A percentile compares a stretch with the other conserved stretches of the same genome.
Conservation (phyloP, 192 early-diverging fungal species). For the Coemansia sp. region DNA sequence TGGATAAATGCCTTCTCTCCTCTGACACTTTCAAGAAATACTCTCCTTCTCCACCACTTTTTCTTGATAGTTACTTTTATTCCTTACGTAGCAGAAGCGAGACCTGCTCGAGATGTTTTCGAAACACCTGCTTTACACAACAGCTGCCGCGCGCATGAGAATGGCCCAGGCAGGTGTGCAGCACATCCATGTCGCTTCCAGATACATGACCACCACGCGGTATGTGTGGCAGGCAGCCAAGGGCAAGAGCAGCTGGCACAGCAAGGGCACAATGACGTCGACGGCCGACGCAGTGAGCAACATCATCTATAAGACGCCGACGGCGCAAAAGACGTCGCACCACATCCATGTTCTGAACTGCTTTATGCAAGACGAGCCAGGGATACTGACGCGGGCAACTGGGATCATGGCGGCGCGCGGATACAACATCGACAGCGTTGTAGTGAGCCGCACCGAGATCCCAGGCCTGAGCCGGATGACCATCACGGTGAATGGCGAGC, state of each 20-base stretch:
- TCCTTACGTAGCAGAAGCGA: no score
- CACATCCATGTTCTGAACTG: slow-evolving; percentile 84
- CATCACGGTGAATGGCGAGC: slow-evolving; percentile 86
- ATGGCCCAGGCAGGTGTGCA: not conserved
- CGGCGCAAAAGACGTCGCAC: slow-evolving; percentile 48
- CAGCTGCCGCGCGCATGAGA: not conserved
- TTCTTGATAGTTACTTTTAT: no score
- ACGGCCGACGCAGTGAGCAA: slow-evolving; percentile 48
- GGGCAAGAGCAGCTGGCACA: not conserved
- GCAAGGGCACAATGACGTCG: slow-evolving; percentile 20
- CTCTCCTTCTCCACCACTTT: no score
- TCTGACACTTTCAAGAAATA: no score
- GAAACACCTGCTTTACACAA: slow-evolving; percentile 14
- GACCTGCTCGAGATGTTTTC: slow-evolving; percentile 11
- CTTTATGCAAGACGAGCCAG: slow-evolving; percentile 88
- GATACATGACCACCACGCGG: slow-evolving; percentile 1
- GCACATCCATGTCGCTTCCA: not conserved
- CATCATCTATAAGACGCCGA: slow-evolving; percentile 53
- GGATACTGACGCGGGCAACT: slow-evolving; percentile 73
- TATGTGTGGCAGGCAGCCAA: not conserved
- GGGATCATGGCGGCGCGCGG: slow-evolving; percentile 91
- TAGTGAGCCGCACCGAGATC: slow-evolving; percentile 95
- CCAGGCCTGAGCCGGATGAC: slow-evolving; percentile 92
- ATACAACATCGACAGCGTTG: slow-evolving; percentile 96
- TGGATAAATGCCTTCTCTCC: no score